Base-by-base conservation (phyloP, 208 protist species). In the Leishmania guyanensis region DNA sequence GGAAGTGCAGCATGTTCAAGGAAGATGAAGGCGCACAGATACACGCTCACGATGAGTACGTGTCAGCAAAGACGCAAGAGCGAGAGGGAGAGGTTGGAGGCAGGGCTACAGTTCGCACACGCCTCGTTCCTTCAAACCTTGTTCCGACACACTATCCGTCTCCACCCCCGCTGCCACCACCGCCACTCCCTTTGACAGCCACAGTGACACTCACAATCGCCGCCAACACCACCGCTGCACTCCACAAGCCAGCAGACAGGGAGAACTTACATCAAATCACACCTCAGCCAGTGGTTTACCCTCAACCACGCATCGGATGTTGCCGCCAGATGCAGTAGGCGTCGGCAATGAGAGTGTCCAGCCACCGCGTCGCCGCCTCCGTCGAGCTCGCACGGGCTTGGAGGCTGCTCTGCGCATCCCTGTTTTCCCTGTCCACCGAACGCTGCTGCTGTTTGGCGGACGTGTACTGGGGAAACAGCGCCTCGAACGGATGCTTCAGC, bases 281-380 rank as follows among this genome's bases (percentile, higher is more conserved):
- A n/a, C 39, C 4, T 5, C 16, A 54, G 22, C 3, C 68, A 29
- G 26, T 53, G 43, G 26, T 54, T 29, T 29, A 53, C 72, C 2
- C 16, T 77, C 54, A 77, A 43, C 17, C 56, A 29, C 20, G 20
- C 53, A 68, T 66, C 16, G 56, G 56, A 64, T 77, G 53, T 36
- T 77, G 81, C 4, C 78, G 79, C 86, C 88, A 93, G 16, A 97
- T 84, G 8, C 86, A 84, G 60, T 92, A 94, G 3, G 88, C 91
- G 22, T 90, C 82, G 8, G 86, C 83, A 56, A 97, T 92, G 29
- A 95, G 48, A 10, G 89, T 53, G 36, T 92, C 85, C n/a, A 95
- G 48, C 92, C 93, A 97, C 22, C 66, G 78, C 79, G 81, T 82
- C 56, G 84, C 79, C 69, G 80, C 78, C 36, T 54, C 43, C 68